phyloP scores from a whole-genome alignment of 2,329 filamentous ascomycete species.

The Talaromyces rugulosus region DNA sequence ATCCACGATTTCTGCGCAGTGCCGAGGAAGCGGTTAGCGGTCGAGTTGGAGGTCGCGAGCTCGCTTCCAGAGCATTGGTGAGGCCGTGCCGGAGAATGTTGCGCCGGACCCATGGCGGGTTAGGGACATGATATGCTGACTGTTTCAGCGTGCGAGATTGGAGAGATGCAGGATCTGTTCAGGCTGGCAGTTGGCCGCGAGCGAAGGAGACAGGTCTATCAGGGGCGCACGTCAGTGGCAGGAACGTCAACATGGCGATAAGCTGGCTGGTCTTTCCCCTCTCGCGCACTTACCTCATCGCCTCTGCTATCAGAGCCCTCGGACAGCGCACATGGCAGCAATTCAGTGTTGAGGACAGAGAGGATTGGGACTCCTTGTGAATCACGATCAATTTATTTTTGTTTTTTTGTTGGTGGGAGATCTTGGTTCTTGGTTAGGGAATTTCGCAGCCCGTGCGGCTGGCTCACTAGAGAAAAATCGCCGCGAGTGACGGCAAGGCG shows the following conservation, averaged over 20 bases:
- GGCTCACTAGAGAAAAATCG: not conserved
- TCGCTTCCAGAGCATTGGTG: conserved; percentile 14
- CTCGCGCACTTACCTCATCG: not conserved
- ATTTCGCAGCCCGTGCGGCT: not conserved
- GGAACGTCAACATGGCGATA: not conserved
- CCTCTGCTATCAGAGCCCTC: not conserved
- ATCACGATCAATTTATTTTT: not conserved
- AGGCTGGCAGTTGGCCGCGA: not conserved
- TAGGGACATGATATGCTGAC: conserved; percentile 12
- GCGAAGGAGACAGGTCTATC: not conserved
- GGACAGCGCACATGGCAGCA: not conserved
- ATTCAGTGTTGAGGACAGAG: not conserved
- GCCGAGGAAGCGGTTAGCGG: conserved; percentile 37
- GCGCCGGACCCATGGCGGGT: conserved; percentile 12
- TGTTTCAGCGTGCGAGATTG: not conserved
- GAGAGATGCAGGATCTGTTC: not conserved
- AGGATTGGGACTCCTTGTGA: not conserved
- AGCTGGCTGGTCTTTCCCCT: not conserved
- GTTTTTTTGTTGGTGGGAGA: not conserved
- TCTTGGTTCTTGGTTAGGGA: not conserved
- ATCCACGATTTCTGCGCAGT: conserved; percentile 38
- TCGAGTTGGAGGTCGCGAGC: conserved; percentile 34
- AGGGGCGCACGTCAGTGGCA: not conserved
- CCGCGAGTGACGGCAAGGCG: not conserved
- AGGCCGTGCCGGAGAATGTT: conserved; percentile 11